Base-by-base conservation (phyloP, 73 alveolate genomes). In the Paramecium sexaurelia region DNA sequence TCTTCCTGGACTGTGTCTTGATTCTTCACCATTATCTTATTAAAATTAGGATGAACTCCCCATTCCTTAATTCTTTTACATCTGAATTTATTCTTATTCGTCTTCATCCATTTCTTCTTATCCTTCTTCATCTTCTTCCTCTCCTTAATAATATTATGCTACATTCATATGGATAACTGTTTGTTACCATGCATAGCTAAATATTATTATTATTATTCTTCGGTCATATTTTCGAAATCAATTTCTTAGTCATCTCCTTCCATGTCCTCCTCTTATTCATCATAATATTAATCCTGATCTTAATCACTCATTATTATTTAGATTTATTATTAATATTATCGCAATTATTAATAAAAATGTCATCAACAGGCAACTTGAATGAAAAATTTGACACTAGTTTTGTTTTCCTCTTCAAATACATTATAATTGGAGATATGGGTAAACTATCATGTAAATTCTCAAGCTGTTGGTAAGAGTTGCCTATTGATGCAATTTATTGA, bases 401-500 rank as follows among this genome's bases (percentile, higher is more conserved):
- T 92, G 98, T 95, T 4, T 93, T 95, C 87, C 69, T 96, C 43
- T 96, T 96, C 87, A 92, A 96, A 55, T 96, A 96, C 90, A 96
- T 96, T 75, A 93, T 96, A 39, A 95, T 96, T 37, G 99, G 99
- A 32, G 99, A 96, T 45, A 95, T 96, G 61, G 98, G 98, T 92
- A 94, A 32, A 26, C 5, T 4, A 51, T 51, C 13, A 26, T 55
- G 47, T 5, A 10, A 22, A 32, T 26, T 7, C 11, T 55, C n/a
- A 57, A 95, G 98, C 97, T 55, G 99, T 97, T 55, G 99, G 99
- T 29, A 97, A 97, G 84, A 95, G 98, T 69, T 97, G 99, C 84
- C 75, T 97, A 5, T 92, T 96, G 29, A 96, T 94, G 75, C 93
- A 96, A 87, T 96, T 97, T 92, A 95, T 96, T 13, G 98, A 96